Evolutionary conservation across 2,329 filamentous ascomycete species (phyloP).

Genomic region (Calonectria henricotiae): DNA sequence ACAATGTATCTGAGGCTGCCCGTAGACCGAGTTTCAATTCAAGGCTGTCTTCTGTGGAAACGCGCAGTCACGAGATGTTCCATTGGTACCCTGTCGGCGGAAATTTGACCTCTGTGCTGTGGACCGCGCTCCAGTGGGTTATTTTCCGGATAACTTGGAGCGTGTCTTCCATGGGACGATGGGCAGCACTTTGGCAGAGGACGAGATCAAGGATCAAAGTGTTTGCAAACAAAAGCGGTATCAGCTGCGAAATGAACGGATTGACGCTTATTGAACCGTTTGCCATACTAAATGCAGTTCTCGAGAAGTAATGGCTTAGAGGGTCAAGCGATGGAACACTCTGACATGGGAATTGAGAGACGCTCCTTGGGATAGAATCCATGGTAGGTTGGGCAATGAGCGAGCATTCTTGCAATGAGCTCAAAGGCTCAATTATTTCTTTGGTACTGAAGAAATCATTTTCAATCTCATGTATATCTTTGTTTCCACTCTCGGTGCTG

Average conservation of each 20-base stretch:
- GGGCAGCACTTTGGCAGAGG: slow-evolving; percentile 14
- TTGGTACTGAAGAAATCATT: not conserved
- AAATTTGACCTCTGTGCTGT: not conserved
- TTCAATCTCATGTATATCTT: not conserved
- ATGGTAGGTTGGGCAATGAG: not conserved
- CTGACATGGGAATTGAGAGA: slow-evolving; percentile 1
- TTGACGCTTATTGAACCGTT: slow-evolving; percentile 6
- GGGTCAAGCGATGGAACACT: not conserved
- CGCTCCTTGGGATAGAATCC: slow-evolving; percentile 10
- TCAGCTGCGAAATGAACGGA: slow-evolving; percentile 11
- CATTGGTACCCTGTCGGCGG: not conserved
- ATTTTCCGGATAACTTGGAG: slow-evolving; percentile 15
- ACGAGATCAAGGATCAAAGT: slow-evolving; percentile 1
- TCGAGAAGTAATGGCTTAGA: not conserved
- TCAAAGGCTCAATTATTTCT: not conserved
- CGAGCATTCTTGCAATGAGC: not conserved
- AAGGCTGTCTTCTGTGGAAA: not conserved
- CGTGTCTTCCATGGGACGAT: not conserved
- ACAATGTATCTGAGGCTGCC: not conserved
- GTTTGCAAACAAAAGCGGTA: slow-evolving; percentile 11
- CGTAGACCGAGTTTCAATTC: not conserved
- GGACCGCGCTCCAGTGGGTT: not conserved
- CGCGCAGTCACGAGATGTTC: not conserved
- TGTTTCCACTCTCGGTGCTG: not conserved
- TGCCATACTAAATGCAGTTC: slow-evolving; percentile 4